These are phyloP conservation scores for Linum tenue DNA, from an alignment of 345 rosid species.

Conservation along the genomic window DNA sequence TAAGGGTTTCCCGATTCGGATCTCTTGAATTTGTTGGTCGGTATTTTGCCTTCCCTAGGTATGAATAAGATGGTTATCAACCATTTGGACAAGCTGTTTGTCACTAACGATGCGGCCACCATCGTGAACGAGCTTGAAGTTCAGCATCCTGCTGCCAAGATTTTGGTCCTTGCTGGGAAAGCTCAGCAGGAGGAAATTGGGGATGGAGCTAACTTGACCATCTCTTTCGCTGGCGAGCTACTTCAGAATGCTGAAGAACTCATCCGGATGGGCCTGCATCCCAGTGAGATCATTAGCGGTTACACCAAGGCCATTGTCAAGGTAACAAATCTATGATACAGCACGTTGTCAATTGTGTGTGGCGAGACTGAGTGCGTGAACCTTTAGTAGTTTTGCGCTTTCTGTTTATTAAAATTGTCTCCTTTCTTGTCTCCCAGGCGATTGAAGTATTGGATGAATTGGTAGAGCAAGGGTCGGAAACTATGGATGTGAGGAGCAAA, in stretches of 20 bases:
- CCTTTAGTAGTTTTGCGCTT: not conserved
- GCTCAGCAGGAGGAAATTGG: slow-evolving; percentile 99
- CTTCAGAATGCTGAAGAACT: slow-evolving; percentile 94
- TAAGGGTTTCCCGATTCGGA: not conserved
- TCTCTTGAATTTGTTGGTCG: not conserved
- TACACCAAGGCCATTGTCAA: slow-evolving; percentile 61
- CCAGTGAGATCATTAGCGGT: slow-evolving; percentile 94
- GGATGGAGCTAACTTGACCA: slow-evolving; percentile 86
- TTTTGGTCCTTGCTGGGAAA: slow-evolving; percentile 82
- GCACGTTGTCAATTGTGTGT: too few relatives aligned
- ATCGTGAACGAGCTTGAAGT: slow-evolving; percentile 94
- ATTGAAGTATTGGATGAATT: slow-evolving; percentile 54
- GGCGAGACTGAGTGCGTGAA: not conserved
- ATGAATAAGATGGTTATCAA: slow-evolving; percentile 99
- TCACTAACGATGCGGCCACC: slow-evolving; percentile 92
- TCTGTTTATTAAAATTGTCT: too few relatives aligned
- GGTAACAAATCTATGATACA: slow-evolving; percentile 23
- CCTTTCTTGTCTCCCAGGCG: slow-evolving; percentile 25
- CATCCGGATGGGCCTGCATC: slow-evolving; percentile 86
- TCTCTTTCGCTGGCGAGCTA: slow-evolving; percentile 92
- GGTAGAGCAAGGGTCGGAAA: slow-evolving; percentile 90
- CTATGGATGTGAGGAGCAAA: slow-evolving; percentile 82
- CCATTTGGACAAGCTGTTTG: slow-evolving; percentile 83
- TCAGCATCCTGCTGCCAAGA: slow-evolving; percentile 95
- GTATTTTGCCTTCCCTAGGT: slow-evolving; percentile 29